Percentiles rank a stretch among this genome's conserved stretches.
Evolutionary conservation across 208 protist species (phyloP).

Genomic region (Histomonas meleagridis): DNA sequence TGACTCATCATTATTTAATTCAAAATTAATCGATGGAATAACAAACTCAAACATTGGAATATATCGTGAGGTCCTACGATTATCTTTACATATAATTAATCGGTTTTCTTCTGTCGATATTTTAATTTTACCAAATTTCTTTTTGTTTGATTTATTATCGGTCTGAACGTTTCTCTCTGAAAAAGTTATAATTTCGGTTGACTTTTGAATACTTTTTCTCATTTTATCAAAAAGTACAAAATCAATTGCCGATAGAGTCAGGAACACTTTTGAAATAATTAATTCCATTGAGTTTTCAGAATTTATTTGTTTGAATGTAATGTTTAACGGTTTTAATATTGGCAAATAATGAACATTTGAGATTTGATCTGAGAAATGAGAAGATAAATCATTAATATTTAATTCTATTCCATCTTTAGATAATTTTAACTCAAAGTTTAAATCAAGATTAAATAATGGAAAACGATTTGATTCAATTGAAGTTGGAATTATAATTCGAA

Average conservation of each 20-base stretch:
- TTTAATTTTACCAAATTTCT: neutral
- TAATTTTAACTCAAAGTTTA: neutral
- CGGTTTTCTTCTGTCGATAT: neutral
- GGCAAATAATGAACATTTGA: neutral
- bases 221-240: neutral
- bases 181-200: neutral
- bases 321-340: neutral
- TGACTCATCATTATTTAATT: neutral
- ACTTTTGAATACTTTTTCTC: neutral
- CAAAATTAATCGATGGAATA: neutral
- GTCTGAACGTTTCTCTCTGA: neutral
- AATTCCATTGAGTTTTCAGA: neutral
- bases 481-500: neutral
- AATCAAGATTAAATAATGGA: neutral
- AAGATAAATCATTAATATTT: neutral
- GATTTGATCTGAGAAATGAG: neutral
- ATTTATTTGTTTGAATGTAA: neutral
- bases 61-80: neutral
- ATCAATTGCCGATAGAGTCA: neutral
- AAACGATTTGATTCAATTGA: neutral
- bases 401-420: neutral
- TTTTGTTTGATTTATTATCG: neutral
- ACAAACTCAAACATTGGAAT: neutral
- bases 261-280: neutral
- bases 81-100: constrained; percentile 33